Percentiles rank a stretch among this genome's conserved stretches.
Evolutionary conservation across 306 rosid genomes (phyloP).

Genomic region (Acacia acuminata): DNA sequence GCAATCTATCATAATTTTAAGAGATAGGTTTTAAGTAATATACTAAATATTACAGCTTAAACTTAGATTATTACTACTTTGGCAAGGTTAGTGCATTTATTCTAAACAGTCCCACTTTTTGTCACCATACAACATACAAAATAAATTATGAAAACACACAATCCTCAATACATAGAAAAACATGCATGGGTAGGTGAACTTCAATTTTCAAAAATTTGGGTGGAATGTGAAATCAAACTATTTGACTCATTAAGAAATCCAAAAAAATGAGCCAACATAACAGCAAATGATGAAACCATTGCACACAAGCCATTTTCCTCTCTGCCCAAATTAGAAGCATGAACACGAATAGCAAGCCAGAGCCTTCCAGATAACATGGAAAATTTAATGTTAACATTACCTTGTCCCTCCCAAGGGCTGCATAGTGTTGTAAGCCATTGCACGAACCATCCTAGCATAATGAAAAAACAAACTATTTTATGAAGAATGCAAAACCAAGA

Average conservation of each 20-base stretch:
- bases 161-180: slow-evolving; percentile 7
- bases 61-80: background rate
- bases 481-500: slow-evolving; percentile 11
- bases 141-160: background rate
- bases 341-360: slow-evolving; percentile 5
- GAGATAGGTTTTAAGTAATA: background rate
- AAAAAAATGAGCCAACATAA: background rate
- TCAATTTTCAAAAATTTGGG: background rate
- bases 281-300: background rate
- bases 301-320: background rate
- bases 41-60: background rate
- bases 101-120: background rate
- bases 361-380: background rate
- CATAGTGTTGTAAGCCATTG: slow-evolving; percentile 99
- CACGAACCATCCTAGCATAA: slow-evolving; percentile 94
- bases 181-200: background rate
- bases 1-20: background rate
- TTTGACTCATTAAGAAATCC: background rate
- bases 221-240: background rate
- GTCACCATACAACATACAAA: background rate
- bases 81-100: background rate
- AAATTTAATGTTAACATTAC: slow-evolving; percentile 39
- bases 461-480: slow-evolving; percentile 17
- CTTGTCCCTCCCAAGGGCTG: slow-evolving; percentile 99
- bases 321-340: background rate